Evolutionary conservation across 257 asterid genomes (phyloP).

Genomic region (Anisodus acutangulus): DNA sequence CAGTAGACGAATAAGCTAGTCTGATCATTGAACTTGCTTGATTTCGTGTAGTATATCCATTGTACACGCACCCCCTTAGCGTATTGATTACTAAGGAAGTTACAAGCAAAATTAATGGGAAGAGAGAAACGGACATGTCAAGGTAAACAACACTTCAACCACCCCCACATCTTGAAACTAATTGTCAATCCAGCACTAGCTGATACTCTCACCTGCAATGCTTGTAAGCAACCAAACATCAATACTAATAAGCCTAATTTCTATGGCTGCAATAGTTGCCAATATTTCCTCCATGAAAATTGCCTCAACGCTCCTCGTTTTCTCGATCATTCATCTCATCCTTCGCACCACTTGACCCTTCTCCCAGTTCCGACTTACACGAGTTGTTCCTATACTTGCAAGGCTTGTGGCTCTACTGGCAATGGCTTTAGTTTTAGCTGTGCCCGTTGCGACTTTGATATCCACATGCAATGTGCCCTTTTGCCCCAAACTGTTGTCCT

Average conservation of each 20-base stretch:
- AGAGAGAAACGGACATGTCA: slow-evolving; percentile 2
- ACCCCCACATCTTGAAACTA: slow-evolving; percentile 49
- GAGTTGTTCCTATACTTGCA: slow-evolving; percentile 52
- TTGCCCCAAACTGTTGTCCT: background rate
- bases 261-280: slow-evolving; percentile 47
- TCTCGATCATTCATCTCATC: slow-evolving; percentile 57
- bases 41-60: no score
- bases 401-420: slow-evolving; percentile 56
- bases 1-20: background rate
- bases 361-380: slow-evolving; percentile 48
- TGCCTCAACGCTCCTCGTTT: slow-evolving; percentile 61
- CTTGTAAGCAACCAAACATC: slow-evolving; percentile 44
- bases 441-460: slow-evolving; percentile 46
- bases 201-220: slow-evolving; percentile 50
- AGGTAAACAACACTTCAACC: slow-evolving; percentile 52
- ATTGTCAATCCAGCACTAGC: slow-evolving; percentile 29
- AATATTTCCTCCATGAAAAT: slow-evolving; percentile 49
- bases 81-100: background rate
- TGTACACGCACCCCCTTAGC: background rate
- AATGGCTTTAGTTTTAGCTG: slow-evolving; percentile 54
- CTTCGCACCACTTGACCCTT: slow-evolving; percentile 52
- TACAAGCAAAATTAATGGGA: background rate
- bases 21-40: background rate
- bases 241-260: slow-evolving; percentile 19
- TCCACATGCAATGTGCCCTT: slow-evolving; percentile 52